Evolutionary conservation across 495 filamentous ascomycete genomes (phyloP).

Genomic region (Ascobolus immersus): DNA sequence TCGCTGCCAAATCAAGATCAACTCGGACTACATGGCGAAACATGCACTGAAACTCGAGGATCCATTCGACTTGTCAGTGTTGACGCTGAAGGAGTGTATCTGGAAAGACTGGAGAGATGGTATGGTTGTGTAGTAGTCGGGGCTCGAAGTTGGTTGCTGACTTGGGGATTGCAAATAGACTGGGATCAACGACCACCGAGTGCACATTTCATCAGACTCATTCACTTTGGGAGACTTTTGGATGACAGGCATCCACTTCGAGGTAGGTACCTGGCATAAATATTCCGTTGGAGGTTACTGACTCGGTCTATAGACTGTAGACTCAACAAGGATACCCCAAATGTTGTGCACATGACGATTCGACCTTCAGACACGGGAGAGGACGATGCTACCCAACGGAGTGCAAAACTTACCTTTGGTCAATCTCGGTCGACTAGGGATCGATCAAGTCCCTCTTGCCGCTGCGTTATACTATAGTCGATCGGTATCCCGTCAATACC

Average conservation of each 20-base stretch:
- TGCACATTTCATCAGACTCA: constrained; percentile 15
- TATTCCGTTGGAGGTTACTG: not conserved
- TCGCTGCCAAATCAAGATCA: constrained; percentile 24
- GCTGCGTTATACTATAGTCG: constrained; percentile 15
- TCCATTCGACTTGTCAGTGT: constrained; percentile 15
- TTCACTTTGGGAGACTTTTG: constrained; percentile 14
- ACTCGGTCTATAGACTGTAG: constrained; percentile 11
- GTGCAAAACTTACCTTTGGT: constrained; percentile 9
- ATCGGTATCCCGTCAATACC: too few relatives aligned
- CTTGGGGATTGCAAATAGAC: too few relatives aligned
- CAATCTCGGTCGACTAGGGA: constrained; percentile 7
- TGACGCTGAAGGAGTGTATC: constrained; percentile 16
- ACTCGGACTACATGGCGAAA: constrained; percentile 39
- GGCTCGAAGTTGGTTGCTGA: too few relatives aligned
- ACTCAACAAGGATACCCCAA: constrained; percentile 11
- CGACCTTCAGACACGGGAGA: constrained; percentile 14
- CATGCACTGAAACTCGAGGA: constrained; percentile 9
- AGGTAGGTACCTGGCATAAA: constrained; percentile 6
- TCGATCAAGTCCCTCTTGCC: constrained; percentile 10
- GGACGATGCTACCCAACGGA: constrained; percentile 14
- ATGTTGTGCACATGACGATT: constrained; percentile 16
- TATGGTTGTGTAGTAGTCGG: constrained; percentile 8
- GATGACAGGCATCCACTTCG: constrained; percentile 12
- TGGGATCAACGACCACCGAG: constrained; percentile 15
- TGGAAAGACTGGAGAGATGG: constrained; percentile 17